Conservation (phyloP, 2,329 filamentous ascomycete genomes). For the Beauveria caledonica region DNA sequence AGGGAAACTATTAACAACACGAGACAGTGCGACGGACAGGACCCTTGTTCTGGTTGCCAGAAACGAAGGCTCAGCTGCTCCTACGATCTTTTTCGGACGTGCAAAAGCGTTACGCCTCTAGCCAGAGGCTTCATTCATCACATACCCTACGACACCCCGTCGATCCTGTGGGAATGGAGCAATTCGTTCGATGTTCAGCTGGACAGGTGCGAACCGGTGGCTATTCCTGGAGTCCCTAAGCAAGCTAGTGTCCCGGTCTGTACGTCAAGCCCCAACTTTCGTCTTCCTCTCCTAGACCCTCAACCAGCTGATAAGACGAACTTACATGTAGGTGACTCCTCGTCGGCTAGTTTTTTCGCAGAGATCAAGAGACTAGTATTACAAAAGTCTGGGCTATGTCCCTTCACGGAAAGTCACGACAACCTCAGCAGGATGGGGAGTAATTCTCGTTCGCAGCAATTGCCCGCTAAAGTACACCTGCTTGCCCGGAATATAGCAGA, state of each 20-base stretch:
- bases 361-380: slow-evolving; percentile 55
- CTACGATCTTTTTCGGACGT: slow-evolving; percentile 24
- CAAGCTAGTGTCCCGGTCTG: too few relatives aligned
- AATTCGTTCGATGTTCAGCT: too few relatives aligned
- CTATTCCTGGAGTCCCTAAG: too few relatives aligned
- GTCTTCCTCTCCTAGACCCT: too few relatives aligned
- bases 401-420: slow-evolving; percentile 47
- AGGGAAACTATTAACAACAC: neutral
- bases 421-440: slow-evolving; percentile 19
- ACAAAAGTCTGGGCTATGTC: slow-evolving; percentile 42
- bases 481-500: slow-evolving; percentile 47
- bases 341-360: too few relatives aligned
- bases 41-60: slow-evolving; percentile 49
- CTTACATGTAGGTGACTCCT: too few relatives aligned
- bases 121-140: too few relatives aligned
- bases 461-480: slow-evolving; percentile 41
- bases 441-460: slow-evolving; percentile 32
- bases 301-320: too few relatives aligned
- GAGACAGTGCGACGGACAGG: slow-evolving; percentile 48
- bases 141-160: too few relatives aligned
- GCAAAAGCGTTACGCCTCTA: neutral
- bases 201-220: too few relatives aligned
- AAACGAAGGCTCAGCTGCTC: slow-evolving; percentile 41
- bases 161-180: too few relatives aligned
- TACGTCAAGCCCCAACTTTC: too few relatives aligned